Base-by-base conservation (phyloP, 2,329 filamentous ascomycete genomes). In the Hyphodiscus sp. region DNA sequence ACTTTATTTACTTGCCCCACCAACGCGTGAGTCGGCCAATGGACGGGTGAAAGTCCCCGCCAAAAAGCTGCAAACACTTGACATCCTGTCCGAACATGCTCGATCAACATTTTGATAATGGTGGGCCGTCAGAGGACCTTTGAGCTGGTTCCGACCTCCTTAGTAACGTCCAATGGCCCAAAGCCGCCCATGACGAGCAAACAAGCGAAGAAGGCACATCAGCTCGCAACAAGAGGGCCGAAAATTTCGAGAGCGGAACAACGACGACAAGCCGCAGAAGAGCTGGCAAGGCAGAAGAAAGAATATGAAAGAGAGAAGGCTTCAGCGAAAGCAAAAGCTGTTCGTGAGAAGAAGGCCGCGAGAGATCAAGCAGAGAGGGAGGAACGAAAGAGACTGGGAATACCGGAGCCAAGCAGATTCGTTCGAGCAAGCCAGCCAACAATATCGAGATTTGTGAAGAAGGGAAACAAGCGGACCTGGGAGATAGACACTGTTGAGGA, bases 381-480 rank as follows among this genome's bases (percentile, higher is more conserved):
- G n/a, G 74, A 71, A 49, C 79, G 75, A 68, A 77, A 69, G 61
- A 76, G 71, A 57, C 75, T 71, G 51, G 77, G 80, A 0, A 53
- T 80, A 54, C 81, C 81, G 15, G 67, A 82, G 4, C 71, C 79
- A n/a, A 72, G 71, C 13, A 61, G 51, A 55, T 60, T 56, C 48
- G 76, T 80, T 4, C 72, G 75, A 38, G 76, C 80, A 0, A 83
- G 80, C 33, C 81, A 84, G 63, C 76, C 76, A 43, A 80, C 76
- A 0, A 80, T 85, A 57, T 71, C 78, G 18, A 64, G 73, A 38
- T 84, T 84, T 53, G 67, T 80, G 8, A 68, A 70, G 38, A 49
- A 44, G 45, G 58, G 59, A 1, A 54, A 45, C 3, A 59, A 67
- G 57, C 56, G 64, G 41, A 55, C 45, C 18, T 59, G 58, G 54